Conservation (phyloP, 164 flowering plant genomes). For the Umbilicus rupestris region DNA sequence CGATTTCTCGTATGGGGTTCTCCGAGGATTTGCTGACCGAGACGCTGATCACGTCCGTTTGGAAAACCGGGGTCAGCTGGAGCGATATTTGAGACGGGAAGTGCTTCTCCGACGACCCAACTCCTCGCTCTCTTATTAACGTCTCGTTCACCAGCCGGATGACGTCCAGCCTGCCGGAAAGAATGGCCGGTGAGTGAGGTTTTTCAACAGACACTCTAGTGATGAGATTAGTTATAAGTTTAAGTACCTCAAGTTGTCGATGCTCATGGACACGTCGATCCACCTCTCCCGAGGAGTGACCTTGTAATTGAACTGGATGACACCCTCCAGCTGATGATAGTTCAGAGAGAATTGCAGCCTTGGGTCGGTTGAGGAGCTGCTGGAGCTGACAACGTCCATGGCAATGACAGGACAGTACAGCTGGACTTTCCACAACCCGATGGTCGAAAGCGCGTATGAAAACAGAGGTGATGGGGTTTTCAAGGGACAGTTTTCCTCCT, state of each 20-base stretch:
- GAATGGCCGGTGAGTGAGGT: not conserved
- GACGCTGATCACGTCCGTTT: constrained; percentile 47
- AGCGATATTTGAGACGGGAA: constrained; percentile 78
- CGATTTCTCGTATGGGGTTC: constrained; percentile 59
- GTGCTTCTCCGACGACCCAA: constrained; percentile 67
- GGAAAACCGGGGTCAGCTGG: constrained; percentile 62
- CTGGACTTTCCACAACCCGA: constrained; percentile 84
- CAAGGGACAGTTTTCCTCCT: constrained; percentile 16
- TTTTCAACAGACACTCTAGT: not conserved
- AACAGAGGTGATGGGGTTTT: constrained; percentile 54
- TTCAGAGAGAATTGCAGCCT: constrained; percentile 54
- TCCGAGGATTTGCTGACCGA: constrained; percentile 85
- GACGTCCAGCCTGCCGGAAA: constrained; percentile 50
- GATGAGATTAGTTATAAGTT: not conserved
- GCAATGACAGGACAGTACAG: constrained; percentile 73
- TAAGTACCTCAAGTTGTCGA: constrained; percentile 78
- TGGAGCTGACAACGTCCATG: constrained; percentile 51
- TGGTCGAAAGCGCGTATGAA: constrained; percentile 50
- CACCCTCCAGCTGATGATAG: constrained; percentile 80
- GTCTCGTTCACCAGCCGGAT: constrained; percentile 43
- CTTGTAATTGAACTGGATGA: constrained; percentile 59
- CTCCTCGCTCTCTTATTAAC: constrained; percentile 53
- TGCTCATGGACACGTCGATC: constrained; percentile 48
- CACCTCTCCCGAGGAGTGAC: constrained; percentile 39
- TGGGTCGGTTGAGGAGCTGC: constrained; percentile 30